These are phyloP conservation scores for Tephrocybe rancida DNA, from an alignment of 768 basidiomycete species.

Conservation along the genomic window DNA sequence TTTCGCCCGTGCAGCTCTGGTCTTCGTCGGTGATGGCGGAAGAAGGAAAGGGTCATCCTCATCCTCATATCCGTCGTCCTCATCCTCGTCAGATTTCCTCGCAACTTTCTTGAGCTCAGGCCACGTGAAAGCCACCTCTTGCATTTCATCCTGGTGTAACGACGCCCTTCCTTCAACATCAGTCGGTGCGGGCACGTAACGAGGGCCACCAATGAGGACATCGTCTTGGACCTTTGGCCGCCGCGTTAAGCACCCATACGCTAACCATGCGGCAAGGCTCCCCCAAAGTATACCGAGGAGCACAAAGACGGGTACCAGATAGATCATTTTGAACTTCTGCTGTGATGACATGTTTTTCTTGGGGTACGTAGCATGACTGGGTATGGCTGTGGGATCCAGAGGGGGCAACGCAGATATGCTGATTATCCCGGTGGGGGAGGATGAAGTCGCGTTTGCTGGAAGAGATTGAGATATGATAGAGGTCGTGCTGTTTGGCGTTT, in stretches of 20 bases:
- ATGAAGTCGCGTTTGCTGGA: conserved; percentile 8
- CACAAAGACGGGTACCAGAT: conserved; percentile 34
- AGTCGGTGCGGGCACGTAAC: conserved; percentile 25
- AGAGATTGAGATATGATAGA: conserved; percentile 8
- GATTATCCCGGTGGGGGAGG: conserved; percentile 14
- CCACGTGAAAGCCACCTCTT: conserved; percentile 16
- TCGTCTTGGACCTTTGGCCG: conserved; percentile 16
- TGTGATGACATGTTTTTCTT: conserved; percentile 1
- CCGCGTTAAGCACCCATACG: conserved; percentile 35
- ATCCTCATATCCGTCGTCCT: neutral
- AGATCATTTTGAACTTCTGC: conserved; percentile 14
- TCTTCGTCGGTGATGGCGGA: conserved; percentile 11
- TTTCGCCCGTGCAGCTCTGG: conserved; percentile 9
- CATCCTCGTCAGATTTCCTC: neutral
- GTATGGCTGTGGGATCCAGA: conserved; percentile 4
- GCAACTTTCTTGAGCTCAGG: conserved; percentile 13
- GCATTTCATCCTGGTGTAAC: conserved; percentile 10
- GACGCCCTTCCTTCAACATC: conserved; percentile 18
- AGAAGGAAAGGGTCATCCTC: conserved; percentile 31
- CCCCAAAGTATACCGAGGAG: conserved; percentile 32
- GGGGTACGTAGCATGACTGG: conserved; percentile 1
- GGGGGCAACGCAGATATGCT: conserved; percentile 13
- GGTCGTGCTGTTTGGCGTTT: neutral
- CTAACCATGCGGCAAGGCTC: conserved; percentile 33
- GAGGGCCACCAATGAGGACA: conserved; percentile 16